A percentile compares a stretch with the other conserved stretches of the same genome.
Evolutionary conservation across 345 rosid genomes (phyloP).

Genomic region (Erysimum cheiranthoides): DNA sequence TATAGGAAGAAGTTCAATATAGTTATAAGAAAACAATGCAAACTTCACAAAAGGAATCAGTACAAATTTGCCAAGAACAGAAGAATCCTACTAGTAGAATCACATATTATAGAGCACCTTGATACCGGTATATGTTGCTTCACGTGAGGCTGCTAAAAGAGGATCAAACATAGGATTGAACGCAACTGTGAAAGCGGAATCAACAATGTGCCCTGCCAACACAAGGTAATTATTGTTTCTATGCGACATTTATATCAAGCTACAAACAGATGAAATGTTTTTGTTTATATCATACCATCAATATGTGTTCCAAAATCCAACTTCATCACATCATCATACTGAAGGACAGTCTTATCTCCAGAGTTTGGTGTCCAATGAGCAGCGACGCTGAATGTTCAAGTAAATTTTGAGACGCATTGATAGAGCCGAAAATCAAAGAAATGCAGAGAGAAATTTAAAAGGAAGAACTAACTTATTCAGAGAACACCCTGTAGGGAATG

Average conservation of each 20-base stretch:
- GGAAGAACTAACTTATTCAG: slow-evolving; percentile 62
- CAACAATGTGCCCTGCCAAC: slow-evolving; percentile 76
- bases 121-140: slow-evolving; percentile 86
- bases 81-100: neutral
- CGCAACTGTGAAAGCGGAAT: slow-evolving; percentile 90
- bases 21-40: neutral
- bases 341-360: slow-evolving; percentile 92
- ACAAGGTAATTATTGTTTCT: slow-evolving; percentile 2
- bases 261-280: neutral
- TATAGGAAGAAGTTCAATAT: neutral
- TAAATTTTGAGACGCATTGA: slow-evolving; percentile 19
- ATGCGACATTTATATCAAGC: neutral
- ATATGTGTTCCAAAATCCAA: slow-evolving; percentile 93
- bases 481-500: slow-evolving; percentile 94
- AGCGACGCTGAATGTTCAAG: slow-evolving; percentile 62
- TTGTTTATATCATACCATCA: slow-evolving; percentile 54
- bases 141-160: slow-evolving; percentile 84
- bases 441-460: neutral
- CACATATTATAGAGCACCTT: slow-evolving; percentile 53
- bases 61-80: neutral
- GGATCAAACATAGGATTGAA: slow-evolving; percentile 93
- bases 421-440: neutral
- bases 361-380: slow-evolving; percentile 97
- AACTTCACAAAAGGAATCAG: neutral
- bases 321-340: slow-evolving; percentile 94